Evolutionary conservation across 2,329 filamentous ascomycete species (phyloP).

Genomic region (Botryotinia convoluta): DNA sequence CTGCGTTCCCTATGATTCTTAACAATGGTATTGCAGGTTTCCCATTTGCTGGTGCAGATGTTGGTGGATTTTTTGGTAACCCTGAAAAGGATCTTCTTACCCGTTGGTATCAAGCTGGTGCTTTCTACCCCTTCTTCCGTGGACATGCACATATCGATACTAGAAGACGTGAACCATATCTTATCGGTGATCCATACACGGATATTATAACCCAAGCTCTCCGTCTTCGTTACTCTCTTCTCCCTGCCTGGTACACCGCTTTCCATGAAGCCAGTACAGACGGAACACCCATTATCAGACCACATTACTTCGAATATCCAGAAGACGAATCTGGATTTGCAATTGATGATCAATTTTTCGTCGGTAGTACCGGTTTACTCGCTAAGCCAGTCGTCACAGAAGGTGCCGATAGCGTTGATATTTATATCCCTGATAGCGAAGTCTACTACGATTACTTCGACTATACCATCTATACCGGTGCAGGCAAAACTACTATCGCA

Average conservation of each 20-base stretch:
- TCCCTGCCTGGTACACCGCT: constrained; percentile 95
- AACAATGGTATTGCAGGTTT: constrained; percentile 91
- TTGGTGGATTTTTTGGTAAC: constrained; percentile 97
- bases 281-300: constrained; percentile 83
- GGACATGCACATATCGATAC: constrained; percentile 96
- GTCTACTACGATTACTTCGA: constrained; percentile 96
- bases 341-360: constrained; percentile 89
- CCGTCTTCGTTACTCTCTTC: constrained; percentile 80
- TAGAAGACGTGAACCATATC: constrained; percentile 88
- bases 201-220: constrained; percentile 84
- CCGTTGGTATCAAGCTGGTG: constrained; percentile 94
- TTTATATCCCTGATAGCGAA: constrained; percentile 87
- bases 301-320: constrained; percentile 91
- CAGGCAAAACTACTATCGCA: constrained; percentile 66
- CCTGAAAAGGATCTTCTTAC: constrained; percentile 87
- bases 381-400: constrained; percentile 85
- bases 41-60: constrained; percentile 91
- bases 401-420: constrained; percentile 66
- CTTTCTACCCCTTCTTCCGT: constrained; percentile 98
- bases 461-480: constrained; percentile 69
- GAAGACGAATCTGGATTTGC: constrained; percentile 81
- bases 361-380: constrained; percentile 85
- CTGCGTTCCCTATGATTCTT: constrained; percentile 87
- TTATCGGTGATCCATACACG: constrained; percentile 79
- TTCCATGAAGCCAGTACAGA: constrained; percentile 85